Evolutionary conservation across 352 stramenopile species (phyloP), one percentile per base, ranked within the genome.

Genomic region (Pythium sukuiense): DNA sequence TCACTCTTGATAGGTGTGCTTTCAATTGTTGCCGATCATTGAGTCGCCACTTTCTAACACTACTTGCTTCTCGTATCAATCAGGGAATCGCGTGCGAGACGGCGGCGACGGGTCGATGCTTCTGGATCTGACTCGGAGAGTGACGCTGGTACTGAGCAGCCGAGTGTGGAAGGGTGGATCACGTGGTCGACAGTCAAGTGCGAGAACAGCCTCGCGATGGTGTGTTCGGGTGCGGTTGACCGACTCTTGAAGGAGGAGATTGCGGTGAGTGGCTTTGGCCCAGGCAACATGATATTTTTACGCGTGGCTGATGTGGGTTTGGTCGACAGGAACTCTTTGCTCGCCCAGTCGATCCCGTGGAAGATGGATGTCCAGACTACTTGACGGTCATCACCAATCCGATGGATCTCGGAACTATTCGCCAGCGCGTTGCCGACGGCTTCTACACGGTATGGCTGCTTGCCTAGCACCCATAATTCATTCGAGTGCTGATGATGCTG

Each of bases 391-490:
- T 97, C 62, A 68, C 87, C 55, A 72, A 92, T 7, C 89, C 89
- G 1, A 97, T 97, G 65, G 89, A 97, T 66, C 73, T 97, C 13
- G 86, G 85, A 13, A 97, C 89, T 3, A 92, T 97, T 59, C 81
- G 76, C 27, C 78, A 74, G 18, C 86, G 86, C 20, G 58, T 88
- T 1, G 71, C 83, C 30, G 62, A 60, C 45, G 80, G 72, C 29
- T 86, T 82, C 68, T 96, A 96, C 67, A 74, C 67, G 72, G 88
- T 95, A 24, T 24, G 20, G 0, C 20, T 24, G 20, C 20, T 24
- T 24, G 20, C 20, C 20, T 24, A 24, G 20, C 20, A 24, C 20
- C 20, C 20, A 24, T 24, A 24, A 24, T 24, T 24, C 20, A 24
- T 24, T 24, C 20, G 20, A 24, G 20, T 24, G 20, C 20, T 24